Base-by-base conservation (phyloP, 306 rosid genomes). In the Citrullus colocynthis region DNA sequence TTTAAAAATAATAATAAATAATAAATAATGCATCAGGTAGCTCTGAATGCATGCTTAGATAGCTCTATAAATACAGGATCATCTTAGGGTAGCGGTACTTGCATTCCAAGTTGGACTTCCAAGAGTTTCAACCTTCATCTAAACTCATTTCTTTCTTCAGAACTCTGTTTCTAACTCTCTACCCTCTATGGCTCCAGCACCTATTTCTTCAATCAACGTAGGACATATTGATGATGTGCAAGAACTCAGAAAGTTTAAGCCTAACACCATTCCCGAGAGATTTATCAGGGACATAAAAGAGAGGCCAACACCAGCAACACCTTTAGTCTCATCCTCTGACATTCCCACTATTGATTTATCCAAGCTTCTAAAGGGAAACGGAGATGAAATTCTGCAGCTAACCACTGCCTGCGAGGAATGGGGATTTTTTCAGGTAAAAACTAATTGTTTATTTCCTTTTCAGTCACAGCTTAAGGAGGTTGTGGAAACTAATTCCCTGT, bases 141-240 rank as follows among this genome's bases (percentile, higher is more conserved):
- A 62, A 72, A 9, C 9, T 16, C n/a, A 52, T 30, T 57, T 17
- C n/a, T 41, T 11, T 20, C 62, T 80, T 58, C 14, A 74, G 56
- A 59, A 57, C 75, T 74, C 59, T 70, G 72, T 63, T 72, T 74
- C 83, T 24, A 21, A 44, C 57, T 70, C 17, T 45, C 39, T n/a
- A 67, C n/a, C 45, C 75, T 67, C 52, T 48, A 94, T 95, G 99
- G 90, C 96, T 81, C 96, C 97, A 8, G 89, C 70, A 49, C 89
- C 93, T 2, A 64, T 78, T 78, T 83, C 86, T 44, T 81, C 85
- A 17, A n/a, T 85, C 75, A 87, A 89, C 42, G 89, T 88, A 83
- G 97, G 97, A 9, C 91, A 91, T 83, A 90, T 95, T 62, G 92
- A 91, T 80, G 99, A 95, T 88, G 99, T 95, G 74, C 97, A 92